These are phyloP conservation scores for Ricinus communis DNA, from an alignment of 345 rosid species.

Conservation along the genomic window DNA sequence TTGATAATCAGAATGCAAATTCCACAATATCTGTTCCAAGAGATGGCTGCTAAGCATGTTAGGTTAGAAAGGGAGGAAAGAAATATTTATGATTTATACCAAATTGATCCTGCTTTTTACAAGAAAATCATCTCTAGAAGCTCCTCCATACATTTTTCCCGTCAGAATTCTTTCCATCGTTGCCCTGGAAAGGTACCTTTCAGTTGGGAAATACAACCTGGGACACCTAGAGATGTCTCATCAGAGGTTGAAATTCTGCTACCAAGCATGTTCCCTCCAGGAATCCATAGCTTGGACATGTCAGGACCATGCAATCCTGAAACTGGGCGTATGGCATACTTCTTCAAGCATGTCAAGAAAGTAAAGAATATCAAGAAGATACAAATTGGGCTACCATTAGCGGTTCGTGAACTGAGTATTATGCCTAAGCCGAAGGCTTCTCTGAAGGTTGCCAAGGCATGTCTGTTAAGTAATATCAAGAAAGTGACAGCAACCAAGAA, in stretches of 20 bases:
- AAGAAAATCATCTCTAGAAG: conserved; percentile 39
- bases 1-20: neutral
- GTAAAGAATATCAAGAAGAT: neutral
- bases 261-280: conserved; percentile 36
- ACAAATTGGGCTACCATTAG: neutral
- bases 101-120: conserved; percentile 21
- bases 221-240: conserved; percentile 39
- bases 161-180: conserved; percentile 27
- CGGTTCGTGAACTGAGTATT: too few relatives aligned
- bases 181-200: conserved; percentile 53
- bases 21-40: neutral
- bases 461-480: neutral
- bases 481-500: neutral
- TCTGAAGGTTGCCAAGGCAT: neutral
- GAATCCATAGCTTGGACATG: neutral
- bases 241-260: conserved; percentile 32
- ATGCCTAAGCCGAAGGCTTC: neutral
- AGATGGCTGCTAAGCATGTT: neutral
- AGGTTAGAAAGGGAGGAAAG: neutral
- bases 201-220: conserved; percentile 67
- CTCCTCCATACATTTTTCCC: conserved; percentile 27
- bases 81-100: neutral
- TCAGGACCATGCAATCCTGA: neutral
- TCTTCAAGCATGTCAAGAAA: neutral
- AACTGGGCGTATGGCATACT: neutral